These are phyloP conservation scores for Aspergillus brunneoviolaceus DNA, from an alignment of 2,329 filamentous ascomycete genomes.

Conservation along the genomic window DNA sequence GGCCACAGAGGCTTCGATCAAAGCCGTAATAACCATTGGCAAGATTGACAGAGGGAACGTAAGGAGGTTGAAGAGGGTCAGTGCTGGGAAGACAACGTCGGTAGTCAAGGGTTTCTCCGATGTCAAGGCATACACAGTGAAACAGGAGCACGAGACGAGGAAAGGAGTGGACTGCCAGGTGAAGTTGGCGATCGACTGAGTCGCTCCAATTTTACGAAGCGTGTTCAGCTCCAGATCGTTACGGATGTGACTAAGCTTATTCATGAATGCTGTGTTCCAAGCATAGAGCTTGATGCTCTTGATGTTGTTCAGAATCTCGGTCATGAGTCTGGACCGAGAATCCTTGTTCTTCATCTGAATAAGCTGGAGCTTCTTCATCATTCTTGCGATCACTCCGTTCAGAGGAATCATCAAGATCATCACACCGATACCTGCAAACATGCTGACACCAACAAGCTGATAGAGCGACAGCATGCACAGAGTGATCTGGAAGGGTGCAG, in stretches of 20 bases:
- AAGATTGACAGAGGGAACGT: constrained; percentile 92
- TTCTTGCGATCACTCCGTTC: constrained; percentile 84
- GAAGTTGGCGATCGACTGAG: constrained; percentile 92
- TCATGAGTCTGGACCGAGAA: constrained; percentile 85
- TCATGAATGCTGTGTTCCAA: constrained; percentile 96
- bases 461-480: constrained; percentile 96
- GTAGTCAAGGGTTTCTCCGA: constrained; percentile 79
- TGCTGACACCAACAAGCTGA: constrained; percentile 88
- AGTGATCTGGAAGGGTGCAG: constrained; percentile 91
- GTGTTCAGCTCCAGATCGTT: constrained; percentile 97
- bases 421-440: constrained; percentile 90
- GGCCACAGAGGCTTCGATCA: constrained; percentile 94
- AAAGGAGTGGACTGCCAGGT: constrained; percentile 98
- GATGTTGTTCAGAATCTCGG: constrained; percentile 98
- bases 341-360: constrained; percentile 99
- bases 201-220: constrained; percentile 90
- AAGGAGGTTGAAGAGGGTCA: constrained; percentile 91
- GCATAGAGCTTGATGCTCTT: constrained; percentile 99
- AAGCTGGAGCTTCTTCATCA: constrained; percentile 95
- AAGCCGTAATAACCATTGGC: constrained; percentile 96
- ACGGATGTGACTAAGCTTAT: constrained; percentile 90
- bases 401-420: constrained; percentile 98
- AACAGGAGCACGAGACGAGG: constrained; percentile 94
- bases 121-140: constrained; percentile 88
- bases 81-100: constrained; percentile 90